Conservation (phyloP, 2,329 filamentous ascomycete genomes). For the Chalaropsis thielavioides region DNA sequence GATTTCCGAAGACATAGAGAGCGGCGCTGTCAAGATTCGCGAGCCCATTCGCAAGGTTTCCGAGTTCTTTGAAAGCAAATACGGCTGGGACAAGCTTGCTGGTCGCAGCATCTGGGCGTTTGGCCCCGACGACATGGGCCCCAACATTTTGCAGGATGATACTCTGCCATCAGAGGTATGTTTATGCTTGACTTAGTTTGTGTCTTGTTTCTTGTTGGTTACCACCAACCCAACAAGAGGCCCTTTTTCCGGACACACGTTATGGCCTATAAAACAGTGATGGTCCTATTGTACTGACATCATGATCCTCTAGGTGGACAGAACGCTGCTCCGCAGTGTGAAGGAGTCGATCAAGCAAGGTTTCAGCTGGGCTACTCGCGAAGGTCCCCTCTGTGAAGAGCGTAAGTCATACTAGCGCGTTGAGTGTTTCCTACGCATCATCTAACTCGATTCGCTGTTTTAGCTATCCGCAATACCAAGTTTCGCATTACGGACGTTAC, state of each 20-base stretch:
- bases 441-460: slow-evolving; percentile 17
- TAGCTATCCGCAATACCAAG: slow-evolving; percentile 91
- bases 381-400: slow-evolving; percentile 95
- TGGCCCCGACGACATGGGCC: slow-evolving; percentile 83
- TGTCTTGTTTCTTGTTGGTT: not conserved
- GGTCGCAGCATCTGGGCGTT: slow-evolving; percentile 97
- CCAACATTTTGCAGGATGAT: slow-evolving; percentile 94
- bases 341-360: slow-evolving; percentile 89
- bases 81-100: slow-evolving; percentile 91
- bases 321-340: slow-evolving; percentile 73
- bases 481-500: slow-evolving; percentile 90
- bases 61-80: slow-evolving; percentile 93
- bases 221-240: slow-evolving; percentile 11
- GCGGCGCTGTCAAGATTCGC: slow-evolving; percentile 75
- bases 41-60: slow-evolving; percentile 87
- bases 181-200: slow-evolving; percentile 18
- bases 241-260: not conserved
- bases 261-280: not conserved
- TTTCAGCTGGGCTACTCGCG: slow-evolving; percentile 89
- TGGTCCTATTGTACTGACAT: slow-evolving; percentile 17
- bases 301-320: slow-evolving; percentile 53
- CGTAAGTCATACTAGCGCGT: slow-evolving; percentile 42
- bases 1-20: slow-evolving; percentile 88
- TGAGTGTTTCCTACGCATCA: not conserved
- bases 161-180: slow-evolving; percentile 74